These are phyloP conservation scores for Phaeosphaeriaceae sp. DNA, from an alignment of 2,329 filamentous ascomycete genomes.

Conservation along the genomic window DNA sequence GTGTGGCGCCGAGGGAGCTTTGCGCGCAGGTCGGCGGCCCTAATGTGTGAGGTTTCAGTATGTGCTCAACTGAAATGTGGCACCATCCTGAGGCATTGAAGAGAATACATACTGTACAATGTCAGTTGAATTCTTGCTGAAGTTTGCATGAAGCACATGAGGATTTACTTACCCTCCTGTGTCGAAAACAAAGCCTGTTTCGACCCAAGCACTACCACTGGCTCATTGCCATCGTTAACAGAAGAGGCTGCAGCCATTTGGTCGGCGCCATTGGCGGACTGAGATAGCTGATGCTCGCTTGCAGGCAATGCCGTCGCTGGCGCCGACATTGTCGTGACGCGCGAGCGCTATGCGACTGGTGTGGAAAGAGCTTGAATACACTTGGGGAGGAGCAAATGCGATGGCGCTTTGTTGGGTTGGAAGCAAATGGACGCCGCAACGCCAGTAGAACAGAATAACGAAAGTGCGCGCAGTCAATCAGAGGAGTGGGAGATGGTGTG, in stretches of 20 bases:
- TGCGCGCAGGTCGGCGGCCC: conserved; percentile 24
- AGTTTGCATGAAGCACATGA: background rate
- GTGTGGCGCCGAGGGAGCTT: conserved; percentile 14
- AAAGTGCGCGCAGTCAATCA: background rate
- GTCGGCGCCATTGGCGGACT: conserved; percentile 3
- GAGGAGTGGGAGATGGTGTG: background rate
- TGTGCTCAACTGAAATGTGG: no score
- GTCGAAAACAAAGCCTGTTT: conserved; percentile 39
- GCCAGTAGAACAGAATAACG: conserved; percentile 2
- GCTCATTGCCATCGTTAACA: conserved; percentile 1
- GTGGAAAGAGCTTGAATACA: no score
- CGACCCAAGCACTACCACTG: background rate
- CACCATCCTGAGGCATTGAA: no score
- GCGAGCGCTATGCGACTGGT: no score
- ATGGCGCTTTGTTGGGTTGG: no score
- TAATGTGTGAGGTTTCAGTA: conserved; percentile 1
- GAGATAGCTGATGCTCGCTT: no score
- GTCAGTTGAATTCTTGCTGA: background rate
- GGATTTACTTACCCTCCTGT: background rate
- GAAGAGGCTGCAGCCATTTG: conserved; percentile 10
- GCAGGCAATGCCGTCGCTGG: background rate
- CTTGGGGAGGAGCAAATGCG: no score
- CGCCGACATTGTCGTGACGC: background rate
- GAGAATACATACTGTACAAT: background rate
- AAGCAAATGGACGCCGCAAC: conserved; percentile 8